A percentile compares a stretch with the other conserved stretches of the same genome.
Conservation (phyloP, 257 asterid species). For the Solanum appendiculatum region DNA sequence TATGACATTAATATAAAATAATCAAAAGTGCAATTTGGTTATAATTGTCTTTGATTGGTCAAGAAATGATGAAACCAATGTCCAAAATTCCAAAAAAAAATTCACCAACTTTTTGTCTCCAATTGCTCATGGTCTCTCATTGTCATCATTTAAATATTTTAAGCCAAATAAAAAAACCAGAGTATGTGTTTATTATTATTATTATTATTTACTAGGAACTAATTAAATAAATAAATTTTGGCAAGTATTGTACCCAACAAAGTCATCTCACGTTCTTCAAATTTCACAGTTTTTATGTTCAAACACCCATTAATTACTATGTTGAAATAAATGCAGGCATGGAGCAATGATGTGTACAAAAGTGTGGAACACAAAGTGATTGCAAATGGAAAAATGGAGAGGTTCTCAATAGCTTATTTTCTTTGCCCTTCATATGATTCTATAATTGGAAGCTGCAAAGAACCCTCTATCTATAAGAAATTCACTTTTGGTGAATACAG, state of each 20-base stretch:
- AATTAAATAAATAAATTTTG: background rate
- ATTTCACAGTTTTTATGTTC: background rate
- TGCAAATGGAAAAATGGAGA: conserved; percentile 37
- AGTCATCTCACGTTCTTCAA: no score
- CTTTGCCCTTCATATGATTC: conserved; percentile 58
- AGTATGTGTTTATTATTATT: background rate
- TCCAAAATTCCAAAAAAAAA: background rate
- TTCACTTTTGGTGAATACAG: conserved; percentile 60
- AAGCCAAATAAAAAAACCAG: background rate
- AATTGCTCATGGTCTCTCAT: background rate
- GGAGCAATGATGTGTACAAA: conserved; percentile 66
- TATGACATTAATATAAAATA: background rate
- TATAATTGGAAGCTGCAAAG: conserved; percentile 32
- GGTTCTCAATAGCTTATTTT: conserved; percentile 71
- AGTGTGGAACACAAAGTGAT: conserved; percentile 68
- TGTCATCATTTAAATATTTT: background rate
- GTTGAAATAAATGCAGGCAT: conserved; percentile 41
- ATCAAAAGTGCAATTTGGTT: background rate
- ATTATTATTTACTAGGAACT: background rate
- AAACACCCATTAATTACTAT: background rate
- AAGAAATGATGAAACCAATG: background rate
- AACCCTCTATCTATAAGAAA: conserved; percentile 33
- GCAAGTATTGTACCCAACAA: background rate
- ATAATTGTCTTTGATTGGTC: background rate
- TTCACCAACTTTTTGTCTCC: background rate